Percentiles rank a stretch among this genome's conserved stretches.
Conservation (phyloP, 768 basidiomycete genomes). For the Lentinula guzmanii region DNA sequence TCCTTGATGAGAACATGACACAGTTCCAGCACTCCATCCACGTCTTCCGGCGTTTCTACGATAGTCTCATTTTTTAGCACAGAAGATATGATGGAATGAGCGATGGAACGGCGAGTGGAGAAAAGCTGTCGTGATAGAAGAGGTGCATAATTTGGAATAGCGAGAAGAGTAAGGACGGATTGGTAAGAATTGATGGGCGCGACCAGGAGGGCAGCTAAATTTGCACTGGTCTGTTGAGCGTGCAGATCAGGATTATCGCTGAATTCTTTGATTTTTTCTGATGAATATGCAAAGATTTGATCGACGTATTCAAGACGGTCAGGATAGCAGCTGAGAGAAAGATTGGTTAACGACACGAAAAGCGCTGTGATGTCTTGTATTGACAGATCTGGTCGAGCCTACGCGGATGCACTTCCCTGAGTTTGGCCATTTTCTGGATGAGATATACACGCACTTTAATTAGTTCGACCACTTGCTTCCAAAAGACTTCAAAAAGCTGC, state of each 20-base stretch:
- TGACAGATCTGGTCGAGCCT: slow-evolving; percentile 96
- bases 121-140: slow-evolving; percentile 84
- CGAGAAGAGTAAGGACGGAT: slow-evolving; percentile 94
- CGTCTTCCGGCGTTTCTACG: slow-evolving; percentile 90
- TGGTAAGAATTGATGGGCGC: slow-evolving; percentile 96
- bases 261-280: slow-evolving; percentile 80
- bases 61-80: slow-evolving; percentile 96
- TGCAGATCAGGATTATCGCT: slow-evolving; percentile 86
- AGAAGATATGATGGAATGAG: slow-evolving; percentile 90
- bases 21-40: slow-evolving; percentile 86
- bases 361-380: slow-evolving; percentile 98
- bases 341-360: slow-evolving; percentile 89
- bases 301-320: slow-evolving; percentile 97
- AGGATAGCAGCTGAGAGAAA: slow-evolving; percentile 95
- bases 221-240: slow-evolving; percentile 76
- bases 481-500: slow-evolving; percentile 96
- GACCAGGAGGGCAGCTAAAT: slow-evolving; percentile 87
- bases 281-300: slow-evolving; percentile 87
- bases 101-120: slow-evolving; percentile 85
- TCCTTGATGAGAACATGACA: slow-evolving; percentile 92
- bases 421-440: slow-evolving; percentile 3
- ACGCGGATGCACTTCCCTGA: background rate
- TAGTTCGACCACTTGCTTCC: slow-evolving; percentile 96
- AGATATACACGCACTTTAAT: slow-evolving; percentile 69
- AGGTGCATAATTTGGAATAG: slow-evolving; percentile 83